A percentile compares a stretch with the other conserved stretches of the same genome.
These are phyloP conservation scores for Quaeritorhiza haematococci DNA, from an alignment of 371 early-diverging fungal species.

Conservation along the genomic window DNA sequence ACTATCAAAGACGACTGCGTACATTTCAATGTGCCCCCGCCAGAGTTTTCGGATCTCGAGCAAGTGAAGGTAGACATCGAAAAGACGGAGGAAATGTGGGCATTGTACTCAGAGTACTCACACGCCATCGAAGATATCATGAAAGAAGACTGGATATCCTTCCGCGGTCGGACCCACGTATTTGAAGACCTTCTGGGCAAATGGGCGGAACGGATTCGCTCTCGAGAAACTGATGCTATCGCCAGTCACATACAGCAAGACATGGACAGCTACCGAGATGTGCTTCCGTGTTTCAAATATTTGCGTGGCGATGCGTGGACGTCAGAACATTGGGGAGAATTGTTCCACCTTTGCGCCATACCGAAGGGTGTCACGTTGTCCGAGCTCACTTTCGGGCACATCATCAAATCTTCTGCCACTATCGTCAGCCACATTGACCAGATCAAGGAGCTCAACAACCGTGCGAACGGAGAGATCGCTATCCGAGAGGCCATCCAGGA, in stretches of 20 bases:
- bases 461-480: conserved; percentile 44
- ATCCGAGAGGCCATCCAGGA: conserved; percentile 51
- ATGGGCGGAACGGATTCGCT: conserved; percentile 28
- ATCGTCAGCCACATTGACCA: conserved; percentile 26
- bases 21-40: conserved; percentile 30
- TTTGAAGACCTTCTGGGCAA: conserved; percentile 36
- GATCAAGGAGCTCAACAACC: conserved; percentile 41
- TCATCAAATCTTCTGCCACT: conserved; percentile 19
- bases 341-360: conserved; percentile 32
- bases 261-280: conserved; percentile 29
- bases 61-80: conserved; percentile 20
- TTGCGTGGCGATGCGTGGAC: conserved; percentile 44
- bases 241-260: conserved; percentile 26
- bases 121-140: conserved; percentile 9
- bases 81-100: conserved; percentile 31
- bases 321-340: conserved; percentile 50
- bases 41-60: conserved; percentile 23
- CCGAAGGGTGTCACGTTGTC: conserved; percentile 29
- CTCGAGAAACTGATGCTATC: conserved; percentile 21
- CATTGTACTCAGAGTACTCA: conserved; percentile 23
- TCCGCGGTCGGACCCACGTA: conserved; percentile 24
- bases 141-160: conserved; percentile 45
- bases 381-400: conserved; percentile 36
- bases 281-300: conserved; percentile 35
- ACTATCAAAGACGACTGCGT: conserved; percentile 31